Conservation (phyloP, 768 basidiomycete species). For the Pisolithus sp. region DNA sequence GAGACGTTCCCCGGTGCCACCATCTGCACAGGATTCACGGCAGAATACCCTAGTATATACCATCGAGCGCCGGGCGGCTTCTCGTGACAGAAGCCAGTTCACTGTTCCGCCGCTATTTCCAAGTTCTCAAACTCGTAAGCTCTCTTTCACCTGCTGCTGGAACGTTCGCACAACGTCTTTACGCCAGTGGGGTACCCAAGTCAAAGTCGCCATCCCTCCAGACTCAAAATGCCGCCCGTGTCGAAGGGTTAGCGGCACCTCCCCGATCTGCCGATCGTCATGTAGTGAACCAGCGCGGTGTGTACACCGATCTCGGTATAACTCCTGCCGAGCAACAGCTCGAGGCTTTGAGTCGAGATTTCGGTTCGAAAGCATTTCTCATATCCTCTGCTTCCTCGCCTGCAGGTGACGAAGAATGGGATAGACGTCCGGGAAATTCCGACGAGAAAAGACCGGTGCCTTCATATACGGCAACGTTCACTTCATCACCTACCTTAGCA, state of each 20-base stretch:
- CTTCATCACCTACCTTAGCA: no score
- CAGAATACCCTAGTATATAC: background rate
- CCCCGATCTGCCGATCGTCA: background rate
- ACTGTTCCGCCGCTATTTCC: background rate
- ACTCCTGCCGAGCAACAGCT: background rate
- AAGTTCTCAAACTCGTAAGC: background rate
- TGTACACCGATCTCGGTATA: background rate
- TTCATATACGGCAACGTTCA: background rate
- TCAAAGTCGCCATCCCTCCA: background rate
- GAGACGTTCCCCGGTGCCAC: background rate
- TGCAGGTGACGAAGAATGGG: background rate
- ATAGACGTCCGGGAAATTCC: background rate
- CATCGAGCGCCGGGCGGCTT: background rate
- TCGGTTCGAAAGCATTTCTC: background rate
- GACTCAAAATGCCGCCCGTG: background rate
- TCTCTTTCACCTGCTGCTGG: background rate
- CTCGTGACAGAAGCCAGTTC: background rate
- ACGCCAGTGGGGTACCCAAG: background rate
- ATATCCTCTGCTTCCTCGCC: background rate
- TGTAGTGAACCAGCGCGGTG: no score
- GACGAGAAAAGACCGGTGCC: background rate
- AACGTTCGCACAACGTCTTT: slow-evolving; percentile 1
- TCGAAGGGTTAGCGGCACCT: background rate
- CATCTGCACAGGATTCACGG: background rate
- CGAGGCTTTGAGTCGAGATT: background rate